Conservation (phyloP, 495 filamentous ascomycete genomes). For the Penicillium daleae region DNA sequence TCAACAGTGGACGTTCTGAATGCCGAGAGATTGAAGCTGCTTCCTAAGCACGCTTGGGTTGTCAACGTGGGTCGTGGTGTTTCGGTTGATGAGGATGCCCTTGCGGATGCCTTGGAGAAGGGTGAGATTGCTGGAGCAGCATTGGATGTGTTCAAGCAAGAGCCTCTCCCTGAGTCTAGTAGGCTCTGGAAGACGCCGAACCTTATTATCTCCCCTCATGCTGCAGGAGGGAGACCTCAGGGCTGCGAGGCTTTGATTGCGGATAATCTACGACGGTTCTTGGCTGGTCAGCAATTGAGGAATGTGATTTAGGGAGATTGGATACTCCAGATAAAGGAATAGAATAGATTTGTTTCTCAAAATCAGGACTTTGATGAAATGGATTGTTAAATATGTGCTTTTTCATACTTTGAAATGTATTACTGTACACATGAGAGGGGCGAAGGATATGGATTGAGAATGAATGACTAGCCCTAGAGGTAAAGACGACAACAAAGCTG, state of each 20-base stretch:
- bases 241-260: conserved; percentile 54
- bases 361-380: neutral
- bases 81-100: conserved; percentile 70
- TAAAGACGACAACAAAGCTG: neutral
- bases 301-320: conserved; percentile 32
- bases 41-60: conserved; percentile 61
- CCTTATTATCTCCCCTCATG: conserved; percentile 67
- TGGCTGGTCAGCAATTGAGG: conserved; percentile 56
- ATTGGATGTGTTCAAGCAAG: conserved; percentile 67
- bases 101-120: conserved; percentile 63
- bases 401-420: too few relatives aligned
- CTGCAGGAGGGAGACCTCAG: conserved; percentile 66
- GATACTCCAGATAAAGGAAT: neutral
- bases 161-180: conserved; percentile 52
- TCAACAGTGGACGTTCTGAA: conserved; percentile 32
- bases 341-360: neutral
- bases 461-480: neutral
- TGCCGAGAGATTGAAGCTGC: conserved; percentile 33
- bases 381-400: too few relatives aligned
- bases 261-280: conserved; percentile 54
- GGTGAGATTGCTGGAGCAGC: conserved; percentile 57
- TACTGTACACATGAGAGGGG: too few relatives aligned
- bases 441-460: neutral
- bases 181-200: conserved; percentile 52
- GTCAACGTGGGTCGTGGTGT: conserved; percentile 72